Evolutionary conservation across 352 stramenopile genomes (phyloP).

Genomic region (Phytophthora rubi): DNA sequence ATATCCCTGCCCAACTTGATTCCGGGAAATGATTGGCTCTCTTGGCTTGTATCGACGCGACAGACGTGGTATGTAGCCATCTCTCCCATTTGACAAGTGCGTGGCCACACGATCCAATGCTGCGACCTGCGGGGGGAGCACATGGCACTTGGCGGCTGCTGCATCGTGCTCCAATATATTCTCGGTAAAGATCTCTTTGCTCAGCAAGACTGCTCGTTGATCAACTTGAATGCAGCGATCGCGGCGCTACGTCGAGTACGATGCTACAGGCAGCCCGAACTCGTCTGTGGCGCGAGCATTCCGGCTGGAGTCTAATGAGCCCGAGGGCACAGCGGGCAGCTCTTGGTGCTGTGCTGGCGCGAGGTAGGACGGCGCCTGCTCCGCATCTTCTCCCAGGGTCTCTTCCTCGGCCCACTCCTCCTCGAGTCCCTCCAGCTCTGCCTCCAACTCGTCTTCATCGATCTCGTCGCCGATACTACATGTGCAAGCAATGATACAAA

Average conservation of each 20-base stretch:
- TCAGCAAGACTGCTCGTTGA: not conserved
- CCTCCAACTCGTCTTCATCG: conserved; percentile 95
- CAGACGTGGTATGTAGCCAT: conserved; percentile 27
- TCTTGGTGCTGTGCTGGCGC: conserved; percentile 58
- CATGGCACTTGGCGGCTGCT: not conserved
- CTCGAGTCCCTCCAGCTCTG: conserved; percentile 93
- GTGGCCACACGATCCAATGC: conserved; percentile 1
- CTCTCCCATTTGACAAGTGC: conserved; percentile 31
- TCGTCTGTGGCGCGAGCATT: conserved; percentile 60
- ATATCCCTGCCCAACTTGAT: conserved; percentile 4
- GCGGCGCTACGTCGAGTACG: conserved; percentile 35
- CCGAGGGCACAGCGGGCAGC: conserved; percentile 62
- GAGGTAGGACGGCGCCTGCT: conserved; percentile 73
- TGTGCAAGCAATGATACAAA: not conserved
- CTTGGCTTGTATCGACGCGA: conserved; percentile 23
- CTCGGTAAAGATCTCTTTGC: conserved; percentile 2
- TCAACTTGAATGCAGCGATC: not conserved
- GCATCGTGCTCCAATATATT: conserved; percentile 1
- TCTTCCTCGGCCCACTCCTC: conserved; percentile 93
- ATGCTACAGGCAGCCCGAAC: conserved; percentile 74
- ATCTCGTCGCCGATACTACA: conserved; percentile 93
- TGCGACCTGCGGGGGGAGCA: not conserved
- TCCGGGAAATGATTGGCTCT: conserved; percentile 39
- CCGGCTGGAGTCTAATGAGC: conserved; percentile 40
- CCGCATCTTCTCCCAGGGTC: conserved; percentile 38